Percentiles rank a stretch among this genome's conserved stretches.
phyloP scores from a whole-genome alignment of 192 early-diverging fungal species.

The Phycomyces blakesleeanus region DNA sequence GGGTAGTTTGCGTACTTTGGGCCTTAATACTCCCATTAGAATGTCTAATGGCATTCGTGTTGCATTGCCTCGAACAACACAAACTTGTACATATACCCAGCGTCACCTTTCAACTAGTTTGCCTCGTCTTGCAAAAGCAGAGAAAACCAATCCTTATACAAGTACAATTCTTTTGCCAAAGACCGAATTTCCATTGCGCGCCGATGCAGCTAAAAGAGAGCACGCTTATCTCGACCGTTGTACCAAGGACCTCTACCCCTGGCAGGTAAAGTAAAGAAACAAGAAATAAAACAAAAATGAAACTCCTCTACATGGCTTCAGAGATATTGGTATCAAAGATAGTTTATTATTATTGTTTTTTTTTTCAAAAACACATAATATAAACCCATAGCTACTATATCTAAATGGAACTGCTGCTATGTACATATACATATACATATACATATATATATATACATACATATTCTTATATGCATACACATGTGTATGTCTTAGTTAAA shows the following conservation, averaged over 20 bases:
- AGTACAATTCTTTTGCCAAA: conserved; percentile 69
- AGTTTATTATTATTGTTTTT: too few species aligned
- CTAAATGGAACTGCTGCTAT: too few species aligned
- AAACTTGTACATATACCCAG: not conserved
- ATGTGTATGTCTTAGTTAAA: conserved; percentile 34
- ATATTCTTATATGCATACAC: not conserved
- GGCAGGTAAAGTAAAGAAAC: conserved; percentile 54
- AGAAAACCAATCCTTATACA: conserved; percentile 37
- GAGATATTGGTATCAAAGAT: too few species aligned
- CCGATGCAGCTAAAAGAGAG: conserved; percentile 58
- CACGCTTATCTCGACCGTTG: conserved; percentile 56
- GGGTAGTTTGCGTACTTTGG: too few species aligned
- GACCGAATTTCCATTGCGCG: conserved; percentile 64
- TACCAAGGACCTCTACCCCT: conserved; percentile 61
- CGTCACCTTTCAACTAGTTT: not conserved
- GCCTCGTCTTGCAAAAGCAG: conserved; percentile 2
- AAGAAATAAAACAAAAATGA: not conserved
- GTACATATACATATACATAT: too few species aligned
- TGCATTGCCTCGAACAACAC: too few species aligned
- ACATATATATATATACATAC: not conserved
- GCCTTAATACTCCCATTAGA: too few species aligned
- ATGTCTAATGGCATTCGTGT: too few species aligned
- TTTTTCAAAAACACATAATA: too few species aligned
- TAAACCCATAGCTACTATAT: too few species aligned
- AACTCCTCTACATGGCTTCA: not conserved